These are phyloP conservation scores for Dacryopinax spathularia DNA, from an alignment of 768 basidiomycete genomes.

Conservation along the genomic window DNA sequence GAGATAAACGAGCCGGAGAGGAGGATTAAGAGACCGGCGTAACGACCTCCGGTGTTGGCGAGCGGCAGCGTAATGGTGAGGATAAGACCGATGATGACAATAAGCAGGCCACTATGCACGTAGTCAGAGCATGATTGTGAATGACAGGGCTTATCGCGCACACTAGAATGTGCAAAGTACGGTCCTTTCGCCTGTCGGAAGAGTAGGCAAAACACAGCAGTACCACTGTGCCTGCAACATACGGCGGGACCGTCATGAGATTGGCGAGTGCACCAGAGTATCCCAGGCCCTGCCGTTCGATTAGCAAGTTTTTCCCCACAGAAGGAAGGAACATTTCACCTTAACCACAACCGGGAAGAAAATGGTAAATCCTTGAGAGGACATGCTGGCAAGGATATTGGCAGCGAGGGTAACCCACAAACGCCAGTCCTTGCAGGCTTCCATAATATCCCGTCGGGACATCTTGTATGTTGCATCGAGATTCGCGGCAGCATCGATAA, in stretches of 20 bases:
- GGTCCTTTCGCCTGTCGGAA: slow-evolving; percentile 21
- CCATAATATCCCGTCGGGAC: not conserved
- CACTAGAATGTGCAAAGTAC: slow-evolving; percentile 19
- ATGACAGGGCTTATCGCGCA: not conserved
- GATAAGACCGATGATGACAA: not conserved
- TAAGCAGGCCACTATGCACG: not conserved
- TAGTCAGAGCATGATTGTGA: not conserved
- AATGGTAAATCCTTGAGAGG: not conserved
- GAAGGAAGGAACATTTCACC: not conserved
- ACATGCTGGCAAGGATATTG: not conserved
- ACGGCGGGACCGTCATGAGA: slow-evolving; percentile 12
- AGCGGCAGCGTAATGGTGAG: not conserved
- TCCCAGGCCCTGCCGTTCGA: not conserved
- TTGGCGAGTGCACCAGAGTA: not conserved
- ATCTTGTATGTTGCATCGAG: not conserved
- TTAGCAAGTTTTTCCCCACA: not conserved
- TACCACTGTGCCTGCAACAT: slow-evolving; percentile 12
- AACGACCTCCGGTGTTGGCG: not conserved
- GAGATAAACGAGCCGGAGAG: not conserved
- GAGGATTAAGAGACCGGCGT: not conserved
- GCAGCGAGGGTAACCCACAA: not conserved
- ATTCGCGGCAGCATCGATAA: not conserved
- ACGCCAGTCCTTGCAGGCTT: not conserved
- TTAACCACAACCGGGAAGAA: not conserved
- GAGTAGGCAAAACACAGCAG: slow-evolving; percentile 21